Evolutionary conservation across 352 stramenopile genomes (phyloP), one percentile per base, ranked within the genome.

Genomic region (Phytophthora crassamura): DNA sequence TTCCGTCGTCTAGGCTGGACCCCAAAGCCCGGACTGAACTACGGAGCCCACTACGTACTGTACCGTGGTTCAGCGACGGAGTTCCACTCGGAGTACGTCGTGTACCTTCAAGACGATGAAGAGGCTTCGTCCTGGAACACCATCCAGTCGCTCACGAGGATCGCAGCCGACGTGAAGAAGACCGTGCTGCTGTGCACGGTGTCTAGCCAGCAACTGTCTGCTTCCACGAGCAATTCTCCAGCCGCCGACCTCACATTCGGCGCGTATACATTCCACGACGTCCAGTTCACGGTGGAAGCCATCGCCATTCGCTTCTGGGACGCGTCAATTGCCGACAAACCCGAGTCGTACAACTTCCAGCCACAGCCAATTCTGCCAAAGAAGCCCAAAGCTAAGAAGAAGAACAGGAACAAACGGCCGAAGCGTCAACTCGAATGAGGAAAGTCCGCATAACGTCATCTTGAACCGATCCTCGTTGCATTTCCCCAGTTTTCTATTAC

Each of bases 121-220:
- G 18, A 59, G 36, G 34, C 47, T 38, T 28, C 57, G 55, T 70
- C 69, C 7, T 91, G 85, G 85, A 74, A 81, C 34, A 67, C 59
- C 14, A 61, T 92, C 15, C 86, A 94, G 56, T 77, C 79, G 30
- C 73, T 90, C 46, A 91, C 86, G n/a, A 82, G 83, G 20, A 69
- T 94, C 32, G 81, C 82, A 15, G 80, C 78, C 9, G 86, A 94
- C 59, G 83, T 90, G 10, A 94, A 92, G 69, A 94, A 94, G 77
- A 90, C 82, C 0, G 78, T 92, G 25, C 46, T 92, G 16, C 16
- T 91, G 28, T 91, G 80, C 30, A 69, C 85, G 38, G 75, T 91
- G 50, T 36, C 61, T 20, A 45, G 14, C n/a, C 10, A 30, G 11
- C 15, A 41, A 60, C 22, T 40, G 25, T 43, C 34, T 58, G 20